Base-by-base conservation (phyloP, 768 basidiomycete species). In the Tulasnella sp. region DNA sequence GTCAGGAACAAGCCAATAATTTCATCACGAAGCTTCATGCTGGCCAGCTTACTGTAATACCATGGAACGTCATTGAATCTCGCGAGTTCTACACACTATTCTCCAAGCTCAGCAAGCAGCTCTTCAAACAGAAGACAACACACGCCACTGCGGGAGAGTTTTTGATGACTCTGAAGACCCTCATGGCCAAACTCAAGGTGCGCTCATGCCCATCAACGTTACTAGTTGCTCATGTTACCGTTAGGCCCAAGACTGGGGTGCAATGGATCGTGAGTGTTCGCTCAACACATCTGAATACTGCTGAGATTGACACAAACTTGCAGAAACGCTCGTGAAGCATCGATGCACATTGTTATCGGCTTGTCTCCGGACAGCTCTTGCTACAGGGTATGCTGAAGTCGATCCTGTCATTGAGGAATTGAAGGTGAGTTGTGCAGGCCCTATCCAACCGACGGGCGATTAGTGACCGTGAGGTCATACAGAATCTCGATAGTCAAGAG, bases 161-260 rank as follows among this genome's bases (percentile, higher is more conserved):
- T 63, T 69, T 83, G 4, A 75, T 77, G 41, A 72, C 76, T 2
- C 70, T 84, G 66, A 84, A 84, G 67, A 80, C 80, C 0, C 62
- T 84, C 47, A 84, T 84, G 82, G 82, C 82, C 4, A 84, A 84
- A 60, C 65, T 84, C 42, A 84, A 83, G 75, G 82, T 79, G 49
- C 49, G 60, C 60, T n/a, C 2, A 13, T 42, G 32, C 23, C 5
- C 58, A 45, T 17, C 38, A 38, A 24, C n/a, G 30, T 32, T n/a
- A 29, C 56, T n/a, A 0, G 19, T 11, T 50, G 11, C 24, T n/a
- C 58, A 51, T 17, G 41, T 27, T 15, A 15, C n/a, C 43, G 7
- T 1, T 34, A 43, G 23, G 59, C 41, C 27, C 50, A 58, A 48
- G 83, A 84, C 61, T 84, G 83, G 82, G 79, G 80, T 15, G 73